Evolutionary conservation across 2,329 filamentous ascomycete genomes (phyloP).

Genomic region (Cladosporium sp.): DNA sequence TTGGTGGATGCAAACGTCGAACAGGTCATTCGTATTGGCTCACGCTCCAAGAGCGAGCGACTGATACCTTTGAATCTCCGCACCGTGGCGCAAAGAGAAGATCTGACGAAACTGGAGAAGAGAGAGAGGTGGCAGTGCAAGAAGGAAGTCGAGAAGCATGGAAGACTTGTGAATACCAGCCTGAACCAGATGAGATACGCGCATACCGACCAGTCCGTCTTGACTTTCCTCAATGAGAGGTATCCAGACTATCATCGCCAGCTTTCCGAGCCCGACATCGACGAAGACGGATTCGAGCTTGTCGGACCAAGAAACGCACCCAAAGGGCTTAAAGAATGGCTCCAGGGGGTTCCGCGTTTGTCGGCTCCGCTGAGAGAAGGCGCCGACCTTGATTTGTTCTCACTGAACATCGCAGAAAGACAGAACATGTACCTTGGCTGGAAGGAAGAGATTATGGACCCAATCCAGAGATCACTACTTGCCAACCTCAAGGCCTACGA

Average conservation of each 20-base stretch:
- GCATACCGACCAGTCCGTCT: neutral
- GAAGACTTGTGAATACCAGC: slow-evolving; percentile 21
- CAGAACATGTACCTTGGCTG: slow-evolving; percentile 19
- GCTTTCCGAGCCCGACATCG: slow-evolving; percentile 25
- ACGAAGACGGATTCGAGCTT: slow-evolving; percentile 28
- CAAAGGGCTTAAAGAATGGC: neutral
- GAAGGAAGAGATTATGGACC: slow-evolving; percentile 21
- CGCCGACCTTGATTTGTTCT: neutral
- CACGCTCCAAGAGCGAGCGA: slow-evolving; percentile 55
- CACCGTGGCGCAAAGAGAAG: slow-evolving; percentile 33
- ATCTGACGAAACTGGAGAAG: slow-evolving; percentile 45
- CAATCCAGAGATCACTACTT: slow-evolving; percentile 24
- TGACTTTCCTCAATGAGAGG: slow-evolving; percentile 20
- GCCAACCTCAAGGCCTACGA: slow-evolving; percentile 24
- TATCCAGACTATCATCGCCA: slow-evolving; percentile 26
- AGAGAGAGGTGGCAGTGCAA: slow-evolving; percentile 32
- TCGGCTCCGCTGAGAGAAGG: neutral
- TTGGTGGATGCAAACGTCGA: slow-evolving; percentile 49
- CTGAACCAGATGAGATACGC: slow-evolving; percentile 13
- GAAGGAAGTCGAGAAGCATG: slow-evolving; percentile 23
- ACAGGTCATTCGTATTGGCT: slow-evolving; percentile 63
- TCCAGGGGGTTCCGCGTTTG: neutral
- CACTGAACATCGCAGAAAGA: neutral
- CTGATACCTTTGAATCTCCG: slow-evolving; percentile 56
- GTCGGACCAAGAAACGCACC: neutral